Percentiles rank a stretch among this genome's conserved stretches.
phyloP scores from a whole-genome alignment of 2,329 filamentous ascomycete genomes.

The Aspergillus sp. region DNA sequence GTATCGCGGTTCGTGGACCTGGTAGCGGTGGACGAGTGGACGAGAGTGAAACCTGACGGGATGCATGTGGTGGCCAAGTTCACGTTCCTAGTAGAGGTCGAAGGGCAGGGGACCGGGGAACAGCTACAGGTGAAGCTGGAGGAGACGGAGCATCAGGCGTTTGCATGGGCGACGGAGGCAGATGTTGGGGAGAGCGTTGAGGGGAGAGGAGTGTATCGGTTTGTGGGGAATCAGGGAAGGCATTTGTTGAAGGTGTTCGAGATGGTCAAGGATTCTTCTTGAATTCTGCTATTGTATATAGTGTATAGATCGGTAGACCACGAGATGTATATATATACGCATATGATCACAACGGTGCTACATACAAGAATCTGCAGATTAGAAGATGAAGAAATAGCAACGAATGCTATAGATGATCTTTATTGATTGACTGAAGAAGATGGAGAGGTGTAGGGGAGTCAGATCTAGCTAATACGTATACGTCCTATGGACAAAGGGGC shows the following conservation, averaged over 20 bases:
- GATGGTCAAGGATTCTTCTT: slow-evolving; percentile 1
- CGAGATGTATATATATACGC: background rate
- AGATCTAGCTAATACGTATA: no score
- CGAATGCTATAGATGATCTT: no score
- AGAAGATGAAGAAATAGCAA: no score
- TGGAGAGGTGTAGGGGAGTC: no score
- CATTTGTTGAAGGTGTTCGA: slow-evolving; percentile 19
- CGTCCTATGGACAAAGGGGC: no score
- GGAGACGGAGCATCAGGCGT: slow-evolving; percentile 28
- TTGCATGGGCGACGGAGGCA: slow-evolving; percentile 31
- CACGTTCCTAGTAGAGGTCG: slow-evolving; percentile 31
- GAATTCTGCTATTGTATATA: background rate
- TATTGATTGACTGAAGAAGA: no score
- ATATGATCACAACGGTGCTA: no score
- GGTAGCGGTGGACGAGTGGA: slow-evolving; percentile 29
- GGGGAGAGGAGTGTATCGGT: slow-evolving; percentile 10
- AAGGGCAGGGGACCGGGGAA: slow-evolving; percentile 9
- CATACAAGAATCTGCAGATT: no score
- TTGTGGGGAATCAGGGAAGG: slow-evolving; percentile 15
- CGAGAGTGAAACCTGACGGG: slow-evolving; percentile 15
- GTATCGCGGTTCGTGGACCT: slow-evolving; percentile 37
- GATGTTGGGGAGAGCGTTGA: slow-evolving; percentile 18
- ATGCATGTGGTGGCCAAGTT: slow-evolving; percentile 24
- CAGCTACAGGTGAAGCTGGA: slow-evolving; percentile 19
- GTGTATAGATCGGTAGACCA: no score